A percentile compares a stretch with the other conserved stretches of the same genome.
Conservation (phyloP, 192 early-diverging fungal genomes). For the Blastocladiella britannica region DNA sequence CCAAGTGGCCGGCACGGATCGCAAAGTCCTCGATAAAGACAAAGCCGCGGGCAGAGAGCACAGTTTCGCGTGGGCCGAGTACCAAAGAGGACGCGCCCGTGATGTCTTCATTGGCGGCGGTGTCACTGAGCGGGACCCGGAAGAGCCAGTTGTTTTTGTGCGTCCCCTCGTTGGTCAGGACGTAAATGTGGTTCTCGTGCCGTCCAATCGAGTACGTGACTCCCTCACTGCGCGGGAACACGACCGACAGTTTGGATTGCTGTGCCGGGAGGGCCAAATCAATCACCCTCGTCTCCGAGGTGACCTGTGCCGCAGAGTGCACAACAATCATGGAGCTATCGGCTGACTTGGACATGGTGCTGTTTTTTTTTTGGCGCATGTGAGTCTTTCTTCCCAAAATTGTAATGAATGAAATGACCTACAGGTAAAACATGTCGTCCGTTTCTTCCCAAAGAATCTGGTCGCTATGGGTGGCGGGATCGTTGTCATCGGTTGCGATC, state of each 20-base stretch:
- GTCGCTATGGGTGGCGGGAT: constrained; percentile 13
- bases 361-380: too few species aligned
- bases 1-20: constrained; percentile 25
- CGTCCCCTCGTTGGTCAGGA: constrained; percentile 29
- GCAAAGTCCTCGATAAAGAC: constrained; percentile 35
- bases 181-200: constrained; percentile 26
- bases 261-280: constrained; percentile 12
- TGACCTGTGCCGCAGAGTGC: constrained; percentile 28
- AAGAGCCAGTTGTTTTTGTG: constrained; percentile 40
- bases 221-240: constrained; percentile 26
- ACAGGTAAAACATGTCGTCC: constrained; percentile 41
- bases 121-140: constrained; percentile 19
- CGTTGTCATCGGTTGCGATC: constrained; percentile 11
- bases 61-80: constrained; percentile 31
- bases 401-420: too few species aligned
- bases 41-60: constrained; percentile 35
- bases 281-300: constrained; percentile 28
- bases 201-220: constrained; percentile 24
- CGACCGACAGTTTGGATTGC: constrained; percentile 7
- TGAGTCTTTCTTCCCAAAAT: too few species aligned
- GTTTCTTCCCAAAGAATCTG: constrained; percentile 24
- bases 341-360: constrained; percentile 29
- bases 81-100: too few species aligned
- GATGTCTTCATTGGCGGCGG: not conserved
- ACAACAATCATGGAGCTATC: constrained; percentile 26